phyloP scores from a whole-genome alignment of 1,139 yeast genomes.

The Yamadazyma siamensis region DNA sequence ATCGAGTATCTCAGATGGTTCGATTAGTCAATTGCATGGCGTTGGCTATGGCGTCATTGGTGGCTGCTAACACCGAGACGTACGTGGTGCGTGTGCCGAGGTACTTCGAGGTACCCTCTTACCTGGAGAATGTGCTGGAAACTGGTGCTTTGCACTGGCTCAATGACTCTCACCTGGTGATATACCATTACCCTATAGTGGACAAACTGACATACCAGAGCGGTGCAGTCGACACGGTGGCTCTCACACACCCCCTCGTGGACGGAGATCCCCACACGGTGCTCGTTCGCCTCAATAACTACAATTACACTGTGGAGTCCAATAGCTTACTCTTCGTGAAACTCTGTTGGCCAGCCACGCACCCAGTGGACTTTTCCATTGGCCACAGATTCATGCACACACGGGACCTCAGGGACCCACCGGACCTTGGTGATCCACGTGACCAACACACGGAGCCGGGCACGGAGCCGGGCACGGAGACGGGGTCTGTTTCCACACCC shows the following conservation, averaged over 20 bases:
- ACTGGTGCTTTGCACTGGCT: conserved; percentile 8
- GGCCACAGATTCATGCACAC: conserved; percentile 21
- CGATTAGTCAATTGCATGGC: no score
- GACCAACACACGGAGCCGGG: no score
- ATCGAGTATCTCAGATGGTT: no score
- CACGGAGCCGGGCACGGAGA: not conserved
- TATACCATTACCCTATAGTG: conserved; percentile 30
- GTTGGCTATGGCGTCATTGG: no score
- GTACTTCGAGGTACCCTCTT: conserved; percentile 31
- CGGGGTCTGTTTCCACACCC: conserved; percentile 8
- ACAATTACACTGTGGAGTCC: conserved; percentile 22
- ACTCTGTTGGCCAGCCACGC: conserved; percentile 46
- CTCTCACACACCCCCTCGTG: conserved; percentile 14
- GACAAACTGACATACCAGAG: conserved; percentile 10
- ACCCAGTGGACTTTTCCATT: conserved; percentile 28
- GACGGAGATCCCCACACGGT: conserved; percentile 14
- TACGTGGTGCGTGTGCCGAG: conserved; percentile 29
- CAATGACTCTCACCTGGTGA: conserved; percentile 25
- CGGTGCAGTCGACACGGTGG: conserved; percentile 5
- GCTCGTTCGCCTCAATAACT: conserved; percentile 34
- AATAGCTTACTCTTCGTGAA: conserved; percentile 34
- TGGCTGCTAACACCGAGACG: conserved; percentile 39
- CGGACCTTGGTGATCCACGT: no score
- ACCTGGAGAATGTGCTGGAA: conserved; percentile 7
- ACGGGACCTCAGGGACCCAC: no score